Evolutionary conservation across 495 filamentous ascomycete species (phyloP).

Genomic region (Aspergillus ostianus): DNA sequence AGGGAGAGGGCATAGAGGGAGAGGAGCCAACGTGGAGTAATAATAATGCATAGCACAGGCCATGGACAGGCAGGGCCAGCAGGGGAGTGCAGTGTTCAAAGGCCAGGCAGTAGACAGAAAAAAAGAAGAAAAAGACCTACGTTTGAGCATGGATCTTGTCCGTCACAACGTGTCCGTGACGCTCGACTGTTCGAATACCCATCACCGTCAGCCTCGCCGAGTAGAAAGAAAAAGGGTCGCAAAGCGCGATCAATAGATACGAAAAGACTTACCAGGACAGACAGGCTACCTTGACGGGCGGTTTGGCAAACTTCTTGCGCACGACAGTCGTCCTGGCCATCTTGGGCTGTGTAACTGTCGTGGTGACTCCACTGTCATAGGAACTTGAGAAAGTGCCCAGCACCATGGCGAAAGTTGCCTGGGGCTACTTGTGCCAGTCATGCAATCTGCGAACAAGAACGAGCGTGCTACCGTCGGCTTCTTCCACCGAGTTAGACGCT

Average conservation of each 20-base stretch:
- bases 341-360: slow-evolving; percentile 24
- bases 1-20: background rate
- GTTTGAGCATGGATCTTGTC: slow-evolving; percentile 54
- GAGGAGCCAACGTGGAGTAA: background rate
- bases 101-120: background rate
- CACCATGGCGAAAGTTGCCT: slow-evolving; percentile 19
- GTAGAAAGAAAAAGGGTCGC: slow-evolving; percentile 2
- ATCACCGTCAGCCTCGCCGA: background rate
- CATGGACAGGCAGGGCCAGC: background rate
- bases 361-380: slow-evolving; percentile 14
- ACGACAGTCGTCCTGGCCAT: slow-evolving; percentile 23
- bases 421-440: background rate
- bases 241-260: slow-evolving; percentile 1
- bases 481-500: slow-evolving; percentile 8
- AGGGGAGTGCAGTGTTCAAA: background rate
- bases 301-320: slow-evolving; percentile 52
- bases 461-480: slow-evolving; percentile 18
- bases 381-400: slow-evolving; percentile 15
- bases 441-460: background rate
- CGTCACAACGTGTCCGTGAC: slow-evolving; percentile 58
- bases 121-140: slow-evolving; percentile 35
- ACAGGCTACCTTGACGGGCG: slow-evolving; percentile 64
- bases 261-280: slow-evolving; percentile 53
- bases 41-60: slow-evolving; percentile 1
- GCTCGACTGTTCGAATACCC: slow-evolving; percentile 42